Conservation (phyloP, 1,284 basidiomycete species). For the Stereum hirsutum region DNA sequence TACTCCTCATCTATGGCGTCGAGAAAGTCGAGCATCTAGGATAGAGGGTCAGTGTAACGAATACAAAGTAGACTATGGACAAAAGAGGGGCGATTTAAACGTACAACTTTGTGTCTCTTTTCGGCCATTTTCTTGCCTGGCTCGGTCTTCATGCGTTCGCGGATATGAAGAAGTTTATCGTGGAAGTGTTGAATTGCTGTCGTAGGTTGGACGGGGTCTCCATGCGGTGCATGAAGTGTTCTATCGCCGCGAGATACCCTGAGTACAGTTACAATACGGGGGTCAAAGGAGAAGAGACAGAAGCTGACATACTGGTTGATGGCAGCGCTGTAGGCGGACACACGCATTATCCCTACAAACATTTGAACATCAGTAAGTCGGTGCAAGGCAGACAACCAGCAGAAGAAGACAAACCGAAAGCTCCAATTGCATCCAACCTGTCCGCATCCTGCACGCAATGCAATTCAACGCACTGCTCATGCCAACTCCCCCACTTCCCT, state of each 20-base stretch:
- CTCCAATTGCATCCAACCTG: conserved; percentile 86
- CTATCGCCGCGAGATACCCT: conserved; percentile 24
- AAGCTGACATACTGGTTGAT: conserved; percentile 43
- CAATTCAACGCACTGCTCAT: conserved; percentile 69
- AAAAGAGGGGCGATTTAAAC: too few species aligned
- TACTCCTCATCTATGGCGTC: conserved; percentile 3
- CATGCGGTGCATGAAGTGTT: conserved; percentile 55
- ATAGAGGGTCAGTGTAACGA: neutral
- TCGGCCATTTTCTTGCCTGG: conserved; percentile 62
- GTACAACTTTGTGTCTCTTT: conserved; percentile 63
- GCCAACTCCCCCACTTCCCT: conserved; percentile 61
- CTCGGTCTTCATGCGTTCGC: conserved; percentile 68
- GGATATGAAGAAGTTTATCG: conserved; percentile 77
- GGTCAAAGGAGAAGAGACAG: neutral
- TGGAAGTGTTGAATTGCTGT: conserved; percentile 81
- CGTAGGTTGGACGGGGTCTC: conserved; percentile 34
- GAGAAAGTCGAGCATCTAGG: conserved; percentile 1
- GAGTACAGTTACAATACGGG: neutral
- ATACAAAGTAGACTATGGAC: neutral
- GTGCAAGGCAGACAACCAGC: neutral
- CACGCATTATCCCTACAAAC: conserved; percentile 71
- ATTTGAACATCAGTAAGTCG: neutral
- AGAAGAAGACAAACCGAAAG: conserved; percentile 53
- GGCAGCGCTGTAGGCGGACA: conserved; percentile 72
- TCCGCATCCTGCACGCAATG: conserved; percentile 93